These are phyloP conservation scores for Gelatoporia subvermispora DNA, from an alignment of 768 basidiomycete species.

Conservation along the genomic window DNA sequence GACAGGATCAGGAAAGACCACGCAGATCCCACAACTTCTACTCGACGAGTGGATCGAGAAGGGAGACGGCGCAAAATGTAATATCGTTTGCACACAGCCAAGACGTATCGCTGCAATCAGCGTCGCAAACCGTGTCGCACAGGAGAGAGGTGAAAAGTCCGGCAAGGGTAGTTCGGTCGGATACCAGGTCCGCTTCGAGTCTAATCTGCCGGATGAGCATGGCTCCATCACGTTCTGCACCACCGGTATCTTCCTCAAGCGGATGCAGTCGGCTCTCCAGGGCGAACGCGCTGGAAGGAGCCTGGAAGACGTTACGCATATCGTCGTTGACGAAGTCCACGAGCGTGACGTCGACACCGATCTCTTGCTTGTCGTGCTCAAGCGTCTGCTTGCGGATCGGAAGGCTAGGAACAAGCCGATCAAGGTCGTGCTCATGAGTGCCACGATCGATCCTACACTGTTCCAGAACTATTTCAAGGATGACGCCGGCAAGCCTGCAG, in stretches of 20 bases:
- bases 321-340: conserved; percentile 94
- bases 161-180: conserved; percentile 66
- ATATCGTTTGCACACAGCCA: conserved; percentile 91
- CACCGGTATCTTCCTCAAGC: conserved; percentile 83
- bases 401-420: conserved; percentile 64
- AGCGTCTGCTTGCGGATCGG: conserved; percentile 73
- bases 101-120: conserved; percentile 88
- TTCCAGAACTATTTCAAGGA: conserved; percentile 87
- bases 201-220: conserved; percentile 69
- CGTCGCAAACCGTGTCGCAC: conserved; percentile 86
- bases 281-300: conserved; percentile 30
- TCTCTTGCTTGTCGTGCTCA: conserved; percentile 82
- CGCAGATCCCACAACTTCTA: conserved; percentile 90
- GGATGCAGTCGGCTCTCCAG: conserved; percentile 71
- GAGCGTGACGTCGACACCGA: conserved; percentile 95
- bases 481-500: conserved; percentile 51
- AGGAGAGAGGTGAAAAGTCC: conserved; percentile 71
- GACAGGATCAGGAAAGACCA: conserved; percentile 92
- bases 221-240: conserved; percentile 93
- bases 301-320: conserved; percentile 81
- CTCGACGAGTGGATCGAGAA: conserved; percentile 76
- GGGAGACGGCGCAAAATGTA: conserved; percentile 80
- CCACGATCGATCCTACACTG: conserved; percentile 86
- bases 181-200: conserved; percentile 90
- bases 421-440: conserved; percentile 92